Conservation (phyloP, 495 filamentous ascomycete species). For the Symbiotaphrina buchneri region DNA sequence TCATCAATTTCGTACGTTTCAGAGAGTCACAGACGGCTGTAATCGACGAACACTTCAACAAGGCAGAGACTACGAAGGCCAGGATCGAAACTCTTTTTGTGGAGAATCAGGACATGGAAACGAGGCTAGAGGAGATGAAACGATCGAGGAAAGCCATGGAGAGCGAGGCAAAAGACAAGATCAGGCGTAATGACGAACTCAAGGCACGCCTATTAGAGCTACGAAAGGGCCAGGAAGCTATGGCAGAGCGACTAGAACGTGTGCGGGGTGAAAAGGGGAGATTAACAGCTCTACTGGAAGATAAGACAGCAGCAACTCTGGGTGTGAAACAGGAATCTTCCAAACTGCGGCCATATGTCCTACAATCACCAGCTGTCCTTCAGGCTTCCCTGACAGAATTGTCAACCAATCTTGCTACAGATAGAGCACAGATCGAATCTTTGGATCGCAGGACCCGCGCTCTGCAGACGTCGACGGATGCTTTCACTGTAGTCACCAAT, state of each 20-base stretch:
- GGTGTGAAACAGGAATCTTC: slow-evolving; percentile 49
- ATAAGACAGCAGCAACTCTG: slow-evolving; percentile 44
- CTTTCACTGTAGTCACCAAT: slow-evolving; percentile 57
- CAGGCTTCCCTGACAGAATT: slow-evolving; percentile 67
- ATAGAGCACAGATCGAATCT: slow-evolving; percentile 65
- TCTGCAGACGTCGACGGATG: slow-evolving; percentile 79
- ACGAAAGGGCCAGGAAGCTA: slow-evolving; percentile 50
- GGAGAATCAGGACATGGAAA: slow-evolving; percentile 74
- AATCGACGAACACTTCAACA: slow-evolving; percentile 84
- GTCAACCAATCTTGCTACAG: slow-evolving; percentile 44
- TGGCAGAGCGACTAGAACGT: slow-evolving; percentile 55
- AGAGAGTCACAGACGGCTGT: slow-evolving; percentile 68
- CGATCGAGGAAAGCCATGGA: slow-evolving; percentile 56
- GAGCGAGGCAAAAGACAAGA: slow-evolving; percentile 55
- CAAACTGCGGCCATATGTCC: slow-evolving; percentile 77
- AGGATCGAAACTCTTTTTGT: slow-evolving; percentile 67
- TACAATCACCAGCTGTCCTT: slow-evolving; percentile 63
- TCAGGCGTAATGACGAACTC: slow-evolving; percentile 61
- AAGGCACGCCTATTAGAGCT: slow-evolving; percentile 59
- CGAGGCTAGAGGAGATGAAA: slow-evolving; percentile 58
- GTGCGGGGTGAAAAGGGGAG: slow-evolving; percentile 49
- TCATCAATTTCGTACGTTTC: slow-evolving; percentile 97
- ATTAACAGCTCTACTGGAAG: slow-evolving; percentile 49
- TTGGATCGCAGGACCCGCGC: slow-evolving; percentile 71
- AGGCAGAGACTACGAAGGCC: slow-evolving; percentile 60